These are phyloP conservation scores for Pholiota molesta DNA, from an alignment of 768 basidiomycete genomes.

Conservation along the genomic window DNA sequence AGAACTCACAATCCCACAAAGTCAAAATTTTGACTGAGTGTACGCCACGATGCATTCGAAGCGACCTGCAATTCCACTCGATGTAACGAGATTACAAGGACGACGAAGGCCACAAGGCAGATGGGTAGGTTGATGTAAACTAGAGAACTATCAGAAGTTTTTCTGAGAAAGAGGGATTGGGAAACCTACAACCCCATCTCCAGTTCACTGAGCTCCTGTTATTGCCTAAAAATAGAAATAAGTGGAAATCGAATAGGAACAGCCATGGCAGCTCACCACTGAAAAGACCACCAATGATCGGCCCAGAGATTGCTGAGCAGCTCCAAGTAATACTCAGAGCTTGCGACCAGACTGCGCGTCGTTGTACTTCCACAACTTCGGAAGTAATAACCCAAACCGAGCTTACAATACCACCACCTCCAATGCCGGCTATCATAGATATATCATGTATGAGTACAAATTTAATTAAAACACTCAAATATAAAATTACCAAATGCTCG, in stretches of 20 bases:
- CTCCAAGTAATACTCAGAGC: conserved; percentile 86
- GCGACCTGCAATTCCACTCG: conserved; percentile 49
- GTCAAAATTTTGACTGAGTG: conserved; percentile 63
- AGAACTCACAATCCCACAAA: conserved; percentile 74
- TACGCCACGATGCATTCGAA: conserved; percentile 56
- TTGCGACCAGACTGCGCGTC: conserved; percentile 83
- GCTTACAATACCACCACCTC: conserved; percentile 87
- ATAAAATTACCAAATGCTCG: conserved; percentile 46
- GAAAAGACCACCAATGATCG: conserved; percentile 81
- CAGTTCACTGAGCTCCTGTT: conserved; percentile 52
- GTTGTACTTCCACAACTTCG: conserved; percentile 73
- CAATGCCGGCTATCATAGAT: conserved; percentile 60
- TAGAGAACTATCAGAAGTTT: conserved; percentile 34
- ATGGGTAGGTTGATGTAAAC: conserved; percentile 86
- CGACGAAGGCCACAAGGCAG: conserved; percentile 58
- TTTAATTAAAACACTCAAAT: conserved; percentile 8
- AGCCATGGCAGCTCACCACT: conserved; percentile 53
- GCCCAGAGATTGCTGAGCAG: conserved; percentile 83
- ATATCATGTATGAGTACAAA: conserved; percentile 29
- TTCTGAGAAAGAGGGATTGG: conserved; percentile 13
- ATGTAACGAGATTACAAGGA: conserved; percentile 65
- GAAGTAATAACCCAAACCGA: conserved; percentile 87
- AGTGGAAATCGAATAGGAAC: conserved; percentile 5
- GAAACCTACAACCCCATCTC: conserved; percentile 82
- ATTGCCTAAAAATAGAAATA: conserved; percentile 30